Evolutionary conservation across 2,329 filamentous ascomycete species (phyloP).

Genomic region (Elsinoe arachidis): DNA sequence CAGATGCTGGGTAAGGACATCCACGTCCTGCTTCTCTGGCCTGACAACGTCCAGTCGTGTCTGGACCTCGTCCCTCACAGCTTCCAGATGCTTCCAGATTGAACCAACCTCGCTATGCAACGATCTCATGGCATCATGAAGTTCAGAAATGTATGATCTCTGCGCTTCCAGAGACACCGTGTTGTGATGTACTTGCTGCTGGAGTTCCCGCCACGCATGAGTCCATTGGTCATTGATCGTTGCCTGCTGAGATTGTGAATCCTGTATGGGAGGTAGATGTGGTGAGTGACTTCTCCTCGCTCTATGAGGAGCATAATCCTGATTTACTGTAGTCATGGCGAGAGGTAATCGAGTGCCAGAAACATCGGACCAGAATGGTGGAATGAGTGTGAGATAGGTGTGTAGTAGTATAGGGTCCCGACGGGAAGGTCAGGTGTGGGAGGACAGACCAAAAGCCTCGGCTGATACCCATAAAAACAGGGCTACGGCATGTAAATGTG

Average conservation of each 20-base stretch:
- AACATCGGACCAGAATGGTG: not conserved
- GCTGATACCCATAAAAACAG: not conserved
- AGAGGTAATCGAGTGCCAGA: not conserved
- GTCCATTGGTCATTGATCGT: slow-evolving; percentile 24
- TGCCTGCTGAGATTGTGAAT: slow-evolving; percentile 8
- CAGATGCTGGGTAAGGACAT: slow-evolving; percentile 37
- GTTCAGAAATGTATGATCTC: slow-evolving; percentile 31
- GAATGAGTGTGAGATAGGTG: not conserved
- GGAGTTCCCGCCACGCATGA: slow-evolving; percentile 36
- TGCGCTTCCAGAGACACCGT: slow-evolving; percentile 33
- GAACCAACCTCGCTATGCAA: slow-evolving; percentile 33
- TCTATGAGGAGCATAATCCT: slow-evolving; percentile 9
- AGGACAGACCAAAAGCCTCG: not conserved
- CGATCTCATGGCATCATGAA: slow-evolving; percentile 33
- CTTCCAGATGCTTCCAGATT: slow-evolving; percentile 28
- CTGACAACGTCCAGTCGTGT: slow-evolving; percentile 19
- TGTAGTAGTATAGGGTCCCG: not conserved
- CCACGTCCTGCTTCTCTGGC: slow-evolving; percentile 31
- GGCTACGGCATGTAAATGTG: slow-evolving; percentile 5
- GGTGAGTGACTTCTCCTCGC: slow-evolving; percentile 10
- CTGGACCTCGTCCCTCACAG: slow-evolving; percentile 30
- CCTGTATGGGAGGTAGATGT: slow-evolving; percentile 13
- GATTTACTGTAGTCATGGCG: slow-evolving; percentile 12
- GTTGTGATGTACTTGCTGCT: slow-evolving; percentile 42
- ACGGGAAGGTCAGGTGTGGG: not conserved